Conservation (phyloP, 805 yeast genomes). For the Metschnikowia noctiluminum region DNA sequence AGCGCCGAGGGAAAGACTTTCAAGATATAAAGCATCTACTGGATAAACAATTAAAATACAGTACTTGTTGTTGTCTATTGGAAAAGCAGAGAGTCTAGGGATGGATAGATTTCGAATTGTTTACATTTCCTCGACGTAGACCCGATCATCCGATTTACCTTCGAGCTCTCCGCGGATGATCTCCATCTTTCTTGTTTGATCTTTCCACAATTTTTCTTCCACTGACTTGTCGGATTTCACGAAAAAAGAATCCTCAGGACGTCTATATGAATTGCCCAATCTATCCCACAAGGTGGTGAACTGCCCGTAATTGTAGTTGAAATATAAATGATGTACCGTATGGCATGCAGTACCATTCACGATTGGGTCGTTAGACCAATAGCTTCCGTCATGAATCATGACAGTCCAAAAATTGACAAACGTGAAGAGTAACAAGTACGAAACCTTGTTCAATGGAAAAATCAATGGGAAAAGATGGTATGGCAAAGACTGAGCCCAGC, state of each 20-base stretch:
- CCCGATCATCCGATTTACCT: conserved; percentile 73
- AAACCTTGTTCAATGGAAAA: conserved; percentile 87
- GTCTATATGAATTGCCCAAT: conserved; percentile 87
- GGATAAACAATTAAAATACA: no score
- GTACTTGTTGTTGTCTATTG: no score
- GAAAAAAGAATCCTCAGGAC: conserved; percentile 85
- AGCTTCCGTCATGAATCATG: conserved; percentile 97
- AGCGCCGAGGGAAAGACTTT: no score
- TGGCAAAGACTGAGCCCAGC: conserved; percentile 88
- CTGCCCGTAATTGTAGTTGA: conserved; percentile 97
- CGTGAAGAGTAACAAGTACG: conserved; percentile 77
- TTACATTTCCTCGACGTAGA: conserved; percentile 44
- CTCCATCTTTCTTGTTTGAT: conserved; percentile 74
- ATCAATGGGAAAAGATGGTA: conserved; percentile 89
- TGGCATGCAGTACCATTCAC: conserved; percentile 99
- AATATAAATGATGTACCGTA: conserved; percentile 93
- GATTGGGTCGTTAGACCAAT: conserved; percentile 86
- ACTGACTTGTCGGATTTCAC: conserved; percentile 50
- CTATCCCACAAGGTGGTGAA: conserved; percentile 98
- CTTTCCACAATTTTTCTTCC: conserved; percentile 60
- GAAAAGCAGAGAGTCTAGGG: no score
- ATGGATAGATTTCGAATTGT: no score
- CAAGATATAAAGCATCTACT: no score
- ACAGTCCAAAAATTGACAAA: conserved; percentile 98
- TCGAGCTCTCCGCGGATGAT: conserved; percentile 75